These are phyloP conservation scores for Eurotiales sp. DNA, from an alignment of 2,329 filamentous ascomycete species.

Conservation along the genomic window DNA sequence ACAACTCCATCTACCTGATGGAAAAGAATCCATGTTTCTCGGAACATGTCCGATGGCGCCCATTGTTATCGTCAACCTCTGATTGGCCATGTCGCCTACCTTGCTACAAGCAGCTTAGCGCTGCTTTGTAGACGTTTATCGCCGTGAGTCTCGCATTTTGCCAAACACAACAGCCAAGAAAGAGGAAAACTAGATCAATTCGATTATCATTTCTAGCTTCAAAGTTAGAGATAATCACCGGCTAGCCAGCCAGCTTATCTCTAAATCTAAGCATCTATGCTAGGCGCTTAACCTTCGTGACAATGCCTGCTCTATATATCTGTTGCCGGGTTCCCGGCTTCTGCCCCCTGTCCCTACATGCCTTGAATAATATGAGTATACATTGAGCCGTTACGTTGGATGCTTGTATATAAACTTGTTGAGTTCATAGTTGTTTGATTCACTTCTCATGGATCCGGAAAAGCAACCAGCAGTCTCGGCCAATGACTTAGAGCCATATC, in stretches of 20 bases:
- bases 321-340: neutral
- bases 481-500: neutral
- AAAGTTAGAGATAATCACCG: no score
- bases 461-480: neutral
- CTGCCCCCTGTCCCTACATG: neutral
- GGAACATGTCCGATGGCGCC: neutral
- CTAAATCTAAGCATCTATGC: neutral
- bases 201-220: no score
- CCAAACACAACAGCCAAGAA: no score
- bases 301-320: constrained; percentile 1
- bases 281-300: neutral
- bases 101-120: neutral
- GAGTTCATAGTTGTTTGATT: neutral
- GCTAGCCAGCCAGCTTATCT: constrained; percentile 2
- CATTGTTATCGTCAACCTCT: neutral
- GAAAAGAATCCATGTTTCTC: neutral
- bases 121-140: neutral
- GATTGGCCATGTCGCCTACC: constrained; percentile 2
- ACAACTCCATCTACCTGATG: neutral
- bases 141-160: no score
- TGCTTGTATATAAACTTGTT: no score
- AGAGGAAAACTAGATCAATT: no score
- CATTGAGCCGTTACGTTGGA: no score
- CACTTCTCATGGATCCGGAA: neutral
- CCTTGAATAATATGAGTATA: neutral